These are phyloP conservation scores for Mucor circinelloides DNA, from an alignment of 371 early-diverging fungal species.

Conservation along the genomic window DNA sequence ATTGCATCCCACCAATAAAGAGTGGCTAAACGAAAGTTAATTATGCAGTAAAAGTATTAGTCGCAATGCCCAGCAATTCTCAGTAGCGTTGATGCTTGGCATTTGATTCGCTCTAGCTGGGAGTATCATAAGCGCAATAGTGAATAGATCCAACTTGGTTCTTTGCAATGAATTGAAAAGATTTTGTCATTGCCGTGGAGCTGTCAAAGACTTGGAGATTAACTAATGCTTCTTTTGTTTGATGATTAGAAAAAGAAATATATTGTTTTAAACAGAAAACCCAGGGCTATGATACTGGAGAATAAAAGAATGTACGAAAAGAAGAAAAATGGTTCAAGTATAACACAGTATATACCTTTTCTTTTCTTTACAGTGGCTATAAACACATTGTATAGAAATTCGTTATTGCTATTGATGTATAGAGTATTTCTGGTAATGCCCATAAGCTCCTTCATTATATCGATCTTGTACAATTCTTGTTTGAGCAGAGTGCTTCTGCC, in stretches of 20 bases:
- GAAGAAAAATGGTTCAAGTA: too few relatives aligned
- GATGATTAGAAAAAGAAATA: too few relatives aligned
- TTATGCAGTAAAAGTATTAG: background rate
- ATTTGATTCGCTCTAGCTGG: background rate
- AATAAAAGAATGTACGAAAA: too few relatives aligned
- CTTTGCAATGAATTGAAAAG: background rate
- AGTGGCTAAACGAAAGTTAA: background rate
- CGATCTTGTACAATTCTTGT: slow-evolving; percentile 18
- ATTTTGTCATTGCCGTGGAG: too few relatives aligned
- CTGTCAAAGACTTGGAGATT: too few relatives aligned
- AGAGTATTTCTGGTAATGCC: slow-evolving; percentile 16
- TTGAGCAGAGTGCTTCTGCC: slow-evolving; percentile 17
- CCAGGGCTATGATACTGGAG: too few relatives aligned
- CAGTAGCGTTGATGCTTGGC: background rate
- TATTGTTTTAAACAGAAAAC: too few relatives aligned
- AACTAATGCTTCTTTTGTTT: too few relatives aligned
- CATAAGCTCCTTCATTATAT: slow-evolving; percentile 13
- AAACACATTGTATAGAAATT: slow-evolving; percentile 18
- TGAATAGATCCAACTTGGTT: background rate
- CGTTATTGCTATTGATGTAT: slow-evolving; percentile 18
- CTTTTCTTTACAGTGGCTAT: slow-evolving; percentile 17
- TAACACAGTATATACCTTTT: too few relatives aligned
- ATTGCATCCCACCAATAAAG: background rate
- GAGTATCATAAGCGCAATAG: background rate
- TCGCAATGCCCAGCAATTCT: background rate